Base-by-base conservation (phyloP, 2,329 filamentous ascomycete genomes). In the Colletotrichum liaoningense region DNA sequence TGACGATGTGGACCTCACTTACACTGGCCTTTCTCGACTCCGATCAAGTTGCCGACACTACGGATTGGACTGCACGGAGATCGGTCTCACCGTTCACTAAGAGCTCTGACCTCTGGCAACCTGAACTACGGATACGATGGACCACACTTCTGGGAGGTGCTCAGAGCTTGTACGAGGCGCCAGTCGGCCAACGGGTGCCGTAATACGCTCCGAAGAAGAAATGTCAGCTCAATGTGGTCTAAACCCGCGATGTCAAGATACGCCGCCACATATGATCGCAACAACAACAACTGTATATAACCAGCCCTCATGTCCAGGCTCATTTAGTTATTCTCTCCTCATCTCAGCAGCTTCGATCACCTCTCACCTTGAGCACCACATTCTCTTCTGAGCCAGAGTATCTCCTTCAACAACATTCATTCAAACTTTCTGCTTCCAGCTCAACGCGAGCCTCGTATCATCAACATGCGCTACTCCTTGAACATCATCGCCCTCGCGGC, bases 401-500 rank as follows among this genome's bases (percentile, higher is more conserved):
- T 16, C n/a, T 46, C 46, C 63, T 52, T 24, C 38, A 12, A 28
- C 24, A 26, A 46, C 33, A 55, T 11, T 63, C 56, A 19, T 73
- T 56, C 7, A 16, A 62, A 5, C 8, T 7, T 49, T 28, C 19
- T 11, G 11, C 22, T n/a, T n/a, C 11, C 49, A 24, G 28, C 26
- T 56, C 54, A 19, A 38, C 38, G 24, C 16, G 3, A 55, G 24
- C 4, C 19, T 19, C 19, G n/a, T 19, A 5, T 5, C 12, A 11
- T 71, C 35, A 66, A 28, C n/a, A 73, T 73, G 71, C 9, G 49
- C 8, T 59, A 62, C n/a, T 14, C 22, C 3, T 38, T 73, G 30
- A n/a, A 46, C 49, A 28, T 73, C 62, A 28, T 66, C 52, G 60
- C 71, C 49, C 71, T 73, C 14, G 67, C 67, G 49, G 71, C 33